Evolutionary conservation across 352 stramenopile genomes (phyloP), one percentile per base, ranked within the genome.

Genomic region (Globisporangium iwayamae): DNA sequence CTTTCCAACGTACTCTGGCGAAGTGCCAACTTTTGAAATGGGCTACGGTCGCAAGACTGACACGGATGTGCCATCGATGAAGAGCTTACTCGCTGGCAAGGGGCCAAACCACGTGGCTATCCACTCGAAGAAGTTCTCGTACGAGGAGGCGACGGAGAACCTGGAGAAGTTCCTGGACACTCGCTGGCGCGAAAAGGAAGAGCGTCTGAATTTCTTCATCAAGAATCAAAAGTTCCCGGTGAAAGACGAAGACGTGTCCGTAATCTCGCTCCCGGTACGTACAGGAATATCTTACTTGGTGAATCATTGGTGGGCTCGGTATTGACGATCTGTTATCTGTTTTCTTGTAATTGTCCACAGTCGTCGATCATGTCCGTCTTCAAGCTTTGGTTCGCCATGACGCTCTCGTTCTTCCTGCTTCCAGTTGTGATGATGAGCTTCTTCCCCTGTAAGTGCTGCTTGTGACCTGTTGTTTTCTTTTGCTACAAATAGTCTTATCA

Each of bases 11-110:
- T 94, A 93, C 69, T 82, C 84, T 36, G 84, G 86, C 39, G 85
- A 93, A 76, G 84, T 94, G 36, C 91, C 91, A 30, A 96, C 88
- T 14, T 96, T 75, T 50, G 87, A 93, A 10, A 96, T 96, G 87
- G 90, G 91, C 22, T 97, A 96, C 70, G 66, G 66, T 28, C 81
- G 91, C 30, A 91, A 93, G 59, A 72, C 66, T 14, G 91, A 97
- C 65, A 90, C 79, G 6, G 72, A 84, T 38, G 75, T 97, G 57
- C 91, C 91, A 45, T 92, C 82, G 20, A 93, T 94, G 85, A 86
- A 89, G 74, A 74, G 73, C 7, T 57, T 94, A 8, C 63, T 91
- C 36, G 84, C 81, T 1, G 77, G 84, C 14, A 83, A 87, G 57
- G 75, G 71, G 2, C 83, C 81, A 0, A 46, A 54, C 4, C 65